Evolutionary conservation across 192 early-diverging fungal species (phyloP).

Genomic region (Kickxella alabastrina): DNA sequence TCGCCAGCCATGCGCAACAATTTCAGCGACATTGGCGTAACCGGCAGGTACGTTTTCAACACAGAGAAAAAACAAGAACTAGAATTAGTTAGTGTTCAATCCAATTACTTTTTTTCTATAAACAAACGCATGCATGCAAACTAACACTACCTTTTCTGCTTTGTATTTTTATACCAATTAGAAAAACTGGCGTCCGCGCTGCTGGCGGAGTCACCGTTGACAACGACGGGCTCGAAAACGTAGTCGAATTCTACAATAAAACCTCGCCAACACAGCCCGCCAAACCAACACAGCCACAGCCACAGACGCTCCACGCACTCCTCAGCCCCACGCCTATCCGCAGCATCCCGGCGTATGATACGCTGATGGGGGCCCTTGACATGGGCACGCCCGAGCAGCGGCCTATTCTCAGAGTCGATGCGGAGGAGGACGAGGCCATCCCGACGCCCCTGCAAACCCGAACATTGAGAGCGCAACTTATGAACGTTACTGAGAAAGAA

Average conservation of each 20-base stretch:
- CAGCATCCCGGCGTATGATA: constrained; percentile 17
- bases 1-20: constrained; percentile 36
- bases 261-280: constrained; percentile 26
- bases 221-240: constrained; percentile 41
- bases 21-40: constrained; percentile 33
- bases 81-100: not conserved
- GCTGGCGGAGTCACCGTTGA: constrained; percentile 34
- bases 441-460: constrained; percentile 10
- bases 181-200: constrained; percentile 44
- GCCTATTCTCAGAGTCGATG: not conserved
- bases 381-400: constrained; percentile 8
- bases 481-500: not conserved
- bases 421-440: constrained; percentile 12
- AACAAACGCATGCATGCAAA: not conserved
- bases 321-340: constrained; percentile 40
- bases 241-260: constrained; percentile 43
- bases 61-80: not conserved
- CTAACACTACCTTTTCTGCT: not conserved
- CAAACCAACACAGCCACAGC: too few species aligned
- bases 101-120: not conserved
- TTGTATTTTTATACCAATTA: constrained; percentile 7
- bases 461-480: constrained; percentile 5
- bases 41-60: constrained; percentile 14
- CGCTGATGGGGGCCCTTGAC: constrained; percentile 33
- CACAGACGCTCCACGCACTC: constrained; percentile 31